Evolutionary conservation across 495 filamentous ascomycete species (phyloP).

Genomic region (Daldinia grandis): DNA sequence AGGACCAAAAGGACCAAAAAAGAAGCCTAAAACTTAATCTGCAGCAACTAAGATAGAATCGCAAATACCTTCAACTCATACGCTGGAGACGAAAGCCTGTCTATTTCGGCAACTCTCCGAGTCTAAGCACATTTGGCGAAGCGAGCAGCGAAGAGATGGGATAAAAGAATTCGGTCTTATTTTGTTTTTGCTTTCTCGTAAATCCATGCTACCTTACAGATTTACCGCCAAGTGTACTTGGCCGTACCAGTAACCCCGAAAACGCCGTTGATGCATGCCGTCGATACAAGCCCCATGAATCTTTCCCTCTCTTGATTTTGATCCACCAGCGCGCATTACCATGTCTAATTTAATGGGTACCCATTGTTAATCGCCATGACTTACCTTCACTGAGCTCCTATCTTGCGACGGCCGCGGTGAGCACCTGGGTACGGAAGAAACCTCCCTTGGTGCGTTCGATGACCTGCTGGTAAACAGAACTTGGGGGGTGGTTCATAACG

Average conservation of each 20-base stretch:
- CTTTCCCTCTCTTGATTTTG: slow-evolving; percentile 12
- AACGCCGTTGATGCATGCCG: slow-evolving; percentile 48
- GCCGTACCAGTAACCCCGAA: slow-evolving; percentile 39
- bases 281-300: slow-evolving; percentile 23
- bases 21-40: no score
- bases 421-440: slow-evolving; percentile 86
- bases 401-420: slow-evolving; percentile 63
- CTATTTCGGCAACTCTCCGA: neutral
- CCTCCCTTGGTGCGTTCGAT: slow-evolving; percentile 96
- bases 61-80: no score
- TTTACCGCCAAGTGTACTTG: slow-evolving; percentile 33
- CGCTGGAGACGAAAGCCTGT: no score
- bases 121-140: neutral
- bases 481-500: slow-evolving; percentile 98
- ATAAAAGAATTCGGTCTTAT: slow-evolving; percentile 3
- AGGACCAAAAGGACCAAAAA: no score
- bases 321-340: slow-evolving; percentile 20
- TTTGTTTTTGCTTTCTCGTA: slow-evolving; percentile 34
- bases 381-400: slow-evolving; percentile 7
- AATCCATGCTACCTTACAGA: slow-evolving; percentile 45
- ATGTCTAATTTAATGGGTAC: slow-evolving; percentile 39
- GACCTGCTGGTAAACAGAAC: slow-evolving; percentile 98
- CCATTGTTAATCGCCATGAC: slow-evolving; percentile 20
- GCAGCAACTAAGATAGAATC: no score
- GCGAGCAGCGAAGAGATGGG: neutral